Percentiles rank a stretch among this genome's conserved stretches.
These are phyloP conservation scores for Diophrys sp. DNA, from an alignment of 73 alveolate species.

Conservation along the genomic window DNA sequence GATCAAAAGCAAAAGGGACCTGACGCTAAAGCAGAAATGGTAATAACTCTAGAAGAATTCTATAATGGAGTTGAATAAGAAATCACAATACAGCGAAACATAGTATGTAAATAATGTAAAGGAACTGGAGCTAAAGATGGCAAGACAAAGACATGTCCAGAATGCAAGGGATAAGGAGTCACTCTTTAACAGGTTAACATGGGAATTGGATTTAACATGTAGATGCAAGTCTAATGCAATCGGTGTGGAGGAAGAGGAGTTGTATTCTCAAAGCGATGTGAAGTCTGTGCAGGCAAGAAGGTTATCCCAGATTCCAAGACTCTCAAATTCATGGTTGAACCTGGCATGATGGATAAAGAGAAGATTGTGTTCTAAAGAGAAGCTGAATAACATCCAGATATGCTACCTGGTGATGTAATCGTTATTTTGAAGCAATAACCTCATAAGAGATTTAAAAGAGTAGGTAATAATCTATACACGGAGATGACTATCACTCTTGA, in stretches of 20 bases:
- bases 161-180: conserved; percentile 92
- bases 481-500: conserved; percentile 77
- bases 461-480: conserved; percentile 78
- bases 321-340: conserved; percentile 73
- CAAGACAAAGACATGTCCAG: conserved; percentile 84
- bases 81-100: conserved; percentile 75
- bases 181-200: conserved; percentile 71
- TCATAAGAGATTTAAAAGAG: conserved; percentile 83
- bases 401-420: conserved; percentile 94
- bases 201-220: conserved; percentile 89
- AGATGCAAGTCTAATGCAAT: conserved; percentile 90
- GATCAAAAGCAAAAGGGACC: conserved; percentile 87
- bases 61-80: conserved; percentile 80
- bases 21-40: conserved; percentile 76
- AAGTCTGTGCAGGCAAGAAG: conserved; percentile 87
- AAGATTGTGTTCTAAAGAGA: conserved; percentile 87
- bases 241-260: conserved; percentile 93
- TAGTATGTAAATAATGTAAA: conserved; percentile 83
- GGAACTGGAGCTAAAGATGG: conserved; percentile 98
- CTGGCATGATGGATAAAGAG: conserved; percentile 93
- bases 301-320: conserved; percentile 76
- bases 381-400: conserved; percentile 90
- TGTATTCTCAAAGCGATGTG: conserved; percentile 78
- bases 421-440: conserved; percentile 65
- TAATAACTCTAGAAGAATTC: conserved; percentile 87